Evolutionary conservation across 192 early-diverging fungal genomes (phyloP), one percentile per base, ranked within the genome.

Genomic region (Thamnidium elegans): DNA sequence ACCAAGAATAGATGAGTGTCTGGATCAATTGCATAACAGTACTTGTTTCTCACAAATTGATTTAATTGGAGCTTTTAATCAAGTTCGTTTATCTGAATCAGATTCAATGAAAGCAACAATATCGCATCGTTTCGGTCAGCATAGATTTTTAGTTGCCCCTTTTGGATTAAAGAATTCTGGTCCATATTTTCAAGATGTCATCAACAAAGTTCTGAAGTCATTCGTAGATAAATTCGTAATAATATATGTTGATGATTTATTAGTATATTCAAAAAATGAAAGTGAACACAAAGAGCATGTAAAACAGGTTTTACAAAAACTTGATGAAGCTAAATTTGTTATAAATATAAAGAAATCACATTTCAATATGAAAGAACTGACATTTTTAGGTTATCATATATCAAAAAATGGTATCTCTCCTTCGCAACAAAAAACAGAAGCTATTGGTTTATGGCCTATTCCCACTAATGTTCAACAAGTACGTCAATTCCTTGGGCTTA

Each of bases 241-340:
- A 3, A 74, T 79, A 9, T 81, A 78, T 60, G 15, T 81, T 3
- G 78, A 81, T 60, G 71, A 81, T 58, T 70, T 81, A 14, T 52
- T 78, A 6, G 63, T 81, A 9, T 81, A 69, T 46, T 56, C 43
- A 19, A 61, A 61, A 21, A 55, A 50, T 15, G 44, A 65, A 47
- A 66, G 58, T 26, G 69, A 81, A 21, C 80, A 75, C 44, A 19
- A 70, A 21, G 31, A 72, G n/a, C 70, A 77, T 36, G 43, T 69
- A 0, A 10, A 23, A 14, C 17, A 36, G n/a, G 61, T 69, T 3
- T 34, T 81, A 0, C 9, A 69, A 21, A 45, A 23, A 3, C 65
- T 81, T 0, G 9, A 44, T 17, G 30, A 78, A 23, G 48, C 31
- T 8, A 55, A 69, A 15, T 21, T 62, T 23, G 26, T 61, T 50